phyloP scores from a whole-genome alignment of 495 filamentous ascomycete species.

The Penicillium robsamsonii region DNA sequence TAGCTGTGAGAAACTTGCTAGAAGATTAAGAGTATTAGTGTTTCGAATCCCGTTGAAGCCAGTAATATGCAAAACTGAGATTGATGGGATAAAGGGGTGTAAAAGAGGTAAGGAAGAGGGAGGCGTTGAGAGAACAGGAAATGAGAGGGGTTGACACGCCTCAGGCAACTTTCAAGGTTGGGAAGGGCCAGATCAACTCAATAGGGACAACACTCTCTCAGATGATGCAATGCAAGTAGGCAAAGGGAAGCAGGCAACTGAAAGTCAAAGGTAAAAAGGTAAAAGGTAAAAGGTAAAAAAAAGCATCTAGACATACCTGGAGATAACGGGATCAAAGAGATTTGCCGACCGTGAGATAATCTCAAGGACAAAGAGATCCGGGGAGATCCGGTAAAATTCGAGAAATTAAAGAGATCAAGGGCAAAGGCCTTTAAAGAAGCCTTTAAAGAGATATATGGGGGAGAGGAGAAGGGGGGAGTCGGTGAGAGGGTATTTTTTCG shows the following conservation, averaged over 20 bases:
- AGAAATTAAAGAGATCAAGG: conserved; percentile 31
- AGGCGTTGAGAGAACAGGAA: conserved; percentile 1
- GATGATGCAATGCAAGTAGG: background rate
- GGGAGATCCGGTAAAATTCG: background rate
- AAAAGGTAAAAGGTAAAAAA: background rate
- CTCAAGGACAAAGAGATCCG: conserved; percentile 14
- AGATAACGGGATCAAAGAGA: conserved; percentile 10
- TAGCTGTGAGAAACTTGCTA: conserved; percentile 30
- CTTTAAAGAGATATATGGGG: conserved; percentile 7
- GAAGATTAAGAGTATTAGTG: background rate
- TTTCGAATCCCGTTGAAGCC: conserved; percentile 8
- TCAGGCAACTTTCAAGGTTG: conserved; percentile 3
- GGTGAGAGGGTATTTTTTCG: conserved; percentile 30
- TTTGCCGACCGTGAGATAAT: background rate
- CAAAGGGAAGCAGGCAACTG: background rate
- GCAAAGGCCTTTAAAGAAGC: conserved; percentile 33
- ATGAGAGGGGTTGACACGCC: conserved; percentile 5
- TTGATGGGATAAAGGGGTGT: background rate
- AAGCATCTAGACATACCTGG: conserved; percentile 9
- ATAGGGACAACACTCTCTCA: background rate
- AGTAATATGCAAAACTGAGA: background rate
- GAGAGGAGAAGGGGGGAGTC: conserved; percentile 23
- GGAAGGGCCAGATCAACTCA: conserved; percentile 11
- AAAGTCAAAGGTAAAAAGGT: background rate
- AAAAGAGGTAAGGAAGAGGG: background rate